Percentiles rank a stretch among this genome's conserved stretches.
These are phyloP conservation scores for Periconia sp. DNA, from an alignment of 2,329 filamentous ascomycete species.

Conservation along the genomic window DNA sequence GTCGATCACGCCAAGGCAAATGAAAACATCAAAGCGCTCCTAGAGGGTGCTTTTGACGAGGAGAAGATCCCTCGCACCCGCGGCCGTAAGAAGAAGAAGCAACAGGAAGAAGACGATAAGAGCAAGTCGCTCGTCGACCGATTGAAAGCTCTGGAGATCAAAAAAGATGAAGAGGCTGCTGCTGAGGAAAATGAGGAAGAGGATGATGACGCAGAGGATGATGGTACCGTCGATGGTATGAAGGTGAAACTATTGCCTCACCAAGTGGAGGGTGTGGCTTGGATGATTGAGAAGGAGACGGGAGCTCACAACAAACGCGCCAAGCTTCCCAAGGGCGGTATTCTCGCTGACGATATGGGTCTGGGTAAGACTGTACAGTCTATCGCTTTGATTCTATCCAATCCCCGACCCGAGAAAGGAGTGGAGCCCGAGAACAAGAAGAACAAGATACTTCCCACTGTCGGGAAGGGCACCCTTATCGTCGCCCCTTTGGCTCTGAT, in stretches of 20 bases:
- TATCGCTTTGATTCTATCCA: slow-evolving; percentile 82
- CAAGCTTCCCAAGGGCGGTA: slow-evolving; percentile 83
- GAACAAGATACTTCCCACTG: slow-evolving; percentile 68
- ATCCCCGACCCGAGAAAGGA: slow-evolving; percentile 65
- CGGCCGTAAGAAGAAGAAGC: slow-evolving; percentile 48
- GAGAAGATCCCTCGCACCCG: slow-evolving; percentile 55
- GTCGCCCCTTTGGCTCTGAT: slow-evolving; percentile 93
- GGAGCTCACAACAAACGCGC: slow-evolving; percentile 79
- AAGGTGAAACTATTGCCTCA: slow-evolving; percentile 88
- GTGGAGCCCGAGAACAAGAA: slow-evolving; percentile 52
- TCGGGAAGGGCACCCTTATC: slow-evolving; percentile 82
- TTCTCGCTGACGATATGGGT: slow-evolving; percentile 96
- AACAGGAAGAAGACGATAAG: slow-evolving; percentile 37
- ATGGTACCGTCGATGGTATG: slow-evolving; percentile 74
- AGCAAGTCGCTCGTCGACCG: slow-evolving; percentile 46
- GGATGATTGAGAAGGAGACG: slow-evolving; percentile 93
- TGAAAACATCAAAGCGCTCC: slow-evolving; percentile 76
- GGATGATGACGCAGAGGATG: slow-evolving; percentile 53
- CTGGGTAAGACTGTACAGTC: slow-evolving; percentile 95
- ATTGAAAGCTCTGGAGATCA: slow-evolving; percentile 47
- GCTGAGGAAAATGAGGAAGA: slow-evolving; percentile 43
- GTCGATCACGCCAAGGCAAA: slow-evolving; percentile 72
- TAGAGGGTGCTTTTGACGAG: slow-evolving; percentile 79
- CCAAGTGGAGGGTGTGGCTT: slow-evolving; percentile 89
- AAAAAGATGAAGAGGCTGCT: slow-evolving; percentile 52